Percentiles rank a stretch among this genome's conserved stretches.
Conservation (phyloP, 495 filamentous ascomycete genomes). For the Amniculicola lignicola region DNA sequence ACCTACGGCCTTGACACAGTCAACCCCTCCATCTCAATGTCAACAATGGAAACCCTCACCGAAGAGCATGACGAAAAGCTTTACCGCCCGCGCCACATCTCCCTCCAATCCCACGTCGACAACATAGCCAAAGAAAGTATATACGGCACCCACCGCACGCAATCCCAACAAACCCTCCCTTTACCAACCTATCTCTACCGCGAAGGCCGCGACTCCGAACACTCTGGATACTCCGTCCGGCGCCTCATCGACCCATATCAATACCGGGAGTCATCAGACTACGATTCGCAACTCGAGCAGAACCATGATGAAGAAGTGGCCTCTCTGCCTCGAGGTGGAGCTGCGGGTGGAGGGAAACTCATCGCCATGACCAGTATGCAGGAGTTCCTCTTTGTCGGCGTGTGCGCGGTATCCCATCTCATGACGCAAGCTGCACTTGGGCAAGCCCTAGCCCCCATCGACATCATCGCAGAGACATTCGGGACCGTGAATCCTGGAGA, state of each 20-base stretch:
- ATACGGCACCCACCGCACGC: slow-evolving; percentile 7
- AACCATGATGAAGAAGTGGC: not conserved
- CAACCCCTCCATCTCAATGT: too few relatives aligned
- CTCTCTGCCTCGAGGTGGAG: too few relatives aligned
- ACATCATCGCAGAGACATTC: slow-evolving; percentile 36
- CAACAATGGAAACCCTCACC: too few relatives aligned
- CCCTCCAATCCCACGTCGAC: slow-evolving; percentile 32
- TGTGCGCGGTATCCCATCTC: slow-evolving; percentile 36
- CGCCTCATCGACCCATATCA: slow-evolving; percentile 15
- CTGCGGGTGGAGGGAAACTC: too few relatives aligned
- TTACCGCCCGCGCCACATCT: slow-evolving; percentile 35
- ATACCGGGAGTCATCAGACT: not conserved
- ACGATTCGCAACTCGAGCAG: not conserved
- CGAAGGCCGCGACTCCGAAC: not conserved
- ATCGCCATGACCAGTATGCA: slow-evolving; percentile 28
- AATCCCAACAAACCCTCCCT: slow-evolving; percentile 8
- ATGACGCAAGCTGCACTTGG: slow-evolving; percentile 41
- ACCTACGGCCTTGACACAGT: too few relatives aligned
- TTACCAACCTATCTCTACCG: slow-evolving; percentile 11
- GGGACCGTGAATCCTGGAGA: slow-evolving; percentile 30
- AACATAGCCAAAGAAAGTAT: slow-evolving; percentile 29
- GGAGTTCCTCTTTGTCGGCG: slow-evolving; percentile 34
- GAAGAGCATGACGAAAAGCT: too few relatives aligned
- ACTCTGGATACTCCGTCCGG: slow-evolving; percentile 8
- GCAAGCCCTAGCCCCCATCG: slow-evolving; percentile 36